Evolutionary conservation across 257 asterid species (phyloP).

Genomic region (Nicotiana noctiflora): DNA sequence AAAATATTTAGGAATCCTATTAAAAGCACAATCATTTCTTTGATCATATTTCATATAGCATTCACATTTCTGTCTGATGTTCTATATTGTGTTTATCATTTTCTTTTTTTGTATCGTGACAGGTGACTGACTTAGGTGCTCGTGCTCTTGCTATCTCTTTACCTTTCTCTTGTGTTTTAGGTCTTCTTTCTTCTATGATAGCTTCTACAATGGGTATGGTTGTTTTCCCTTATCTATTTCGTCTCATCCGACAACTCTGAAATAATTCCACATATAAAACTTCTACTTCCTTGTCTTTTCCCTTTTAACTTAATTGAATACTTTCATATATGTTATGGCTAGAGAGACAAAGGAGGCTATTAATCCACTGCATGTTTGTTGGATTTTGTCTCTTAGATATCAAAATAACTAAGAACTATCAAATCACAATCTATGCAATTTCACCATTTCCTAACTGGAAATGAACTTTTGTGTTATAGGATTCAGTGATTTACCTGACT

Average conservation of each 20-base stretch:
- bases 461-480: neutral
- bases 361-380: neutral
- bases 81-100: neutral
- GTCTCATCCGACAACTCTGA: neutral
- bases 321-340: neutral
- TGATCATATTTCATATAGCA: neutral
- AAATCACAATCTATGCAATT: neutral
- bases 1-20: neutral
- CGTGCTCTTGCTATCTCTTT: conserved; percentile 93
- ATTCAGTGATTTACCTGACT: neutral
- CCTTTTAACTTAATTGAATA: neutral
- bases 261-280: neutral
- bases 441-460: neutral
- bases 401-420: neutral
- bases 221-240: conserved; percentile 7
- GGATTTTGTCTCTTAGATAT: neutral
- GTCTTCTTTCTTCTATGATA: conserved; percentile 86
- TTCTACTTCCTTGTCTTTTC: neutral
- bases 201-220: conserved; percentile 87
- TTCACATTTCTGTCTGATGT: neutral
- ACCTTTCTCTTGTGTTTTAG: conserved; percentile 86
- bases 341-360: neutral
- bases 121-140: conserved; percentile 83
- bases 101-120: conserved; percentile 18
- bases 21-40: neutral